Evolutionary conservation across 306 rosid genomes (phyloP).

Genomic region (Casuarina cunninghamiana): DNA sequence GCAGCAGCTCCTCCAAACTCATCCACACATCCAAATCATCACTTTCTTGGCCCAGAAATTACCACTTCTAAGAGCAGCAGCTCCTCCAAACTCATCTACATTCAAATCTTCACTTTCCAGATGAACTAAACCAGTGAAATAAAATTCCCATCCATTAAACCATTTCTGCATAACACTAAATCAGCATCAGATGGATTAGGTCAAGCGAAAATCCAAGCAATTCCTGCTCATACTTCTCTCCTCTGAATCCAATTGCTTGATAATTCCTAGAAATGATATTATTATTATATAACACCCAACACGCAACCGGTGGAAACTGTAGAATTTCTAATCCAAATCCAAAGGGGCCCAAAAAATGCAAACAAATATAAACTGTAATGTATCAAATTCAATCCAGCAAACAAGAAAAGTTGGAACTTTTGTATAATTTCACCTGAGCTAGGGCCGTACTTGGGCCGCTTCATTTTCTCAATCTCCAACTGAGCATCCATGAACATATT

Average conservation of each 20-base stretch:
- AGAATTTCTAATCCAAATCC: not conserved
- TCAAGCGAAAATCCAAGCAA: not conserved
- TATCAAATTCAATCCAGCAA: slow-evolving; percentile 1
- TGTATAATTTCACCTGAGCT: slow-evolving; percentile 27
- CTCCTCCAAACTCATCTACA: no score
- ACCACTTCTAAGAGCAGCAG: no score
- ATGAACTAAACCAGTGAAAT: not conserved
- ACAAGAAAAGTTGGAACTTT: not conserved
- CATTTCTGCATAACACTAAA: not conserved
- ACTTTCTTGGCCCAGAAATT: not conserved
- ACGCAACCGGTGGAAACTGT: not conserved
- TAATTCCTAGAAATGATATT: not conserved
- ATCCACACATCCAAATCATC: not conserved
- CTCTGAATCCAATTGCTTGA: not conserved
- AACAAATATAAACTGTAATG: not conserved
- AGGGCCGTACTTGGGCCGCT: slow-evolving; percentile 26
- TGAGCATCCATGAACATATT: slow-evolving; percentile 52
- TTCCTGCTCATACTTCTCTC: not conserved
- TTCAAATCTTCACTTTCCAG: not conserved
- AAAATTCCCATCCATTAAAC: not conserved
- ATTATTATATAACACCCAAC: not conserved
- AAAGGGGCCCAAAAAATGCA: not conserved
- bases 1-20: no score
- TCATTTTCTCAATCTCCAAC: slow-evolving; percentile 42
- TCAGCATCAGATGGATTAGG: not conserved